phyloP scores from a whole-genome alignment of 192 early-diverging fungal species.

The Geranomyces variabilis region DNA sequence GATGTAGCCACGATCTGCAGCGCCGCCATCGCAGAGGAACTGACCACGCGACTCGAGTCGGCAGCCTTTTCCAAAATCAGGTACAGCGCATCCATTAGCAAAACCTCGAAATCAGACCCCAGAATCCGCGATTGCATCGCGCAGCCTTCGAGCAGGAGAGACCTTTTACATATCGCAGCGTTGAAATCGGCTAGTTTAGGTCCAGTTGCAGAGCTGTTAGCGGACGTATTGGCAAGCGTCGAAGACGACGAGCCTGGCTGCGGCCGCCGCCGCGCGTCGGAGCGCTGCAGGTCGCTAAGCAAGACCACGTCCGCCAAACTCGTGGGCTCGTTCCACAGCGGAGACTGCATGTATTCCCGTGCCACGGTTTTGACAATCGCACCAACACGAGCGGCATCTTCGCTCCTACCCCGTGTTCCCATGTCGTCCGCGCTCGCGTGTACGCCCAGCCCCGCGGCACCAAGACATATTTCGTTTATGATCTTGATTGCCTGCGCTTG shows the following conservation, averaged over 20 bases:
- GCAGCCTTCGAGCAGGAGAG: conserved; percentile 37
- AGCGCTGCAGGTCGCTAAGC: neutral
- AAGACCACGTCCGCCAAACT: conserved; percentile 13
- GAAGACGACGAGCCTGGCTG: neutral
- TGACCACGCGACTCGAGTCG: conserved; percentile 35
- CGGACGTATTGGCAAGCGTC: neutral
- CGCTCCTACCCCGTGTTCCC: neutral
- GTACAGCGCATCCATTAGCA: conserved; percentile 45
- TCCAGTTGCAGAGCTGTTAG: neutral
- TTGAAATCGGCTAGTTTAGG: conserved; percentile 26
- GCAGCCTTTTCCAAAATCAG: conserved; percentile 41
- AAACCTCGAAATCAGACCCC: conserved; percentile 19
- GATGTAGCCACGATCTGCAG: neutral
- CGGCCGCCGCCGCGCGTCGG: neutral
- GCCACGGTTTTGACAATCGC: conserved; percentile 11
- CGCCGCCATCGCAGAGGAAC: conserved; percentile 22
- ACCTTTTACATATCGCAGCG: conserved; percentile 29
- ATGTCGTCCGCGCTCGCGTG: neutral
- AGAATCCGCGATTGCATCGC: conserved; percentile 19
- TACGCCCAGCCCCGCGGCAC: conserved; percentile 22
- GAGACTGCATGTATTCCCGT: conserved; percentile 18
- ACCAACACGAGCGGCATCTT: neutral
- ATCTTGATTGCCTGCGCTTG: conserved; percentile 25
- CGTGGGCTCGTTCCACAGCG: conserved; percentile 13
- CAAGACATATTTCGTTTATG: conserved; percentile 31